These are phyloP conservation scores for Alternaria gaisen DNA, from an alignment of 2,329 filamentous ascomycete genomes.

Conservation along the genomic window DNA sequence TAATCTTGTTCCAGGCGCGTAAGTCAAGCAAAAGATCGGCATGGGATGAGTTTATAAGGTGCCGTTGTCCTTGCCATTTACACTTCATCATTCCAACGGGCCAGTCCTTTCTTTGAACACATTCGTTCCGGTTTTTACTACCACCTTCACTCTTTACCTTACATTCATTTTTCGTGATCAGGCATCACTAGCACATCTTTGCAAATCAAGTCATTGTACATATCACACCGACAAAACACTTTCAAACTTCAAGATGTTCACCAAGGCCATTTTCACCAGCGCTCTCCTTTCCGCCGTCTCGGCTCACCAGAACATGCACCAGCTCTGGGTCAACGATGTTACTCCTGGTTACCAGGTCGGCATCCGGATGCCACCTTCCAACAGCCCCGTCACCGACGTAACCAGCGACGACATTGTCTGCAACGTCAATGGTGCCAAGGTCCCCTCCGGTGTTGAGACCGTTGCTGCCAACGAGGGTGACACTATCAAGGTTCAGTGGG, in stretches of 20 bases:
- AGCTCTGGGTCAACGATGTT: constrained; percentile 44
- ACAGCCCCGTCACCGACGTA: constrained; percentile 46
- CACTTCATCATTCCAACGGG: constrained; percentile 28
- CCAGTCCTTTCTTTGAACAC: constrained; percentile 33
- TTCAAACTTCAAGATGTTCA: constrained; percentile 39
- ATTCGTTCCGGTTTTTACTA: constrained; percentile 24
- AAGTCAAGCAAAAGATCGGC: constrained; percentile 26
- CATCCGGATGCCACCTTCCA: constrained; percentile 47
- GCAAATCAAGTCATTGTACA: constrained; percentile 17
- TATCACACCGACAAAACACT: constrained; percentile 11
- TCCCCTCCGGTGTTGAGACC: constrained; percentile 40
- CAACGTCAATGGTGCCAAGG: constrained; percentile 43
- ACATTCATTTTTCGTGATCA: constrained; percentile 36
- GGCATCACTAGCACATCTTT: constrained; percentile 22
- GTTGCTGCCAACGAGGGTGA: constrained; percentile 41
- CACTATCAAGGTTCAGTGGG: constrained; percentile 47
- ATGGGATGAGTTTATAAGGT: constrained; percentile 10
- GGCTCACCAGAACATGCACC: constrained; percentile 46
- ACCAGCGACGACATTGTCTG: constrained; percentile 46
- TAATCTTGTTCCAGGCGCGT: constrained; percentile 23
- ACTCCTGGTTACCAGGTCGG: constrained; percentile 44
- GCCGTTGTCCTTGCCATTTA: background rate
- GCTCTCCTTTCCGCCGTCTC: constrained; percentile 39
- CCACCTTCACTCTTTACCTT: constrained; percentile 24
- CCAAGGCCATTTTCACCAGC: constrained; percentile 38